A percentile compares a stretch with the other conserved stretches of the same genome.
Evolutionary conservation across 345 rosid genomes (phyloP).

Genomic region (Eucalyptus albens): DNA sequence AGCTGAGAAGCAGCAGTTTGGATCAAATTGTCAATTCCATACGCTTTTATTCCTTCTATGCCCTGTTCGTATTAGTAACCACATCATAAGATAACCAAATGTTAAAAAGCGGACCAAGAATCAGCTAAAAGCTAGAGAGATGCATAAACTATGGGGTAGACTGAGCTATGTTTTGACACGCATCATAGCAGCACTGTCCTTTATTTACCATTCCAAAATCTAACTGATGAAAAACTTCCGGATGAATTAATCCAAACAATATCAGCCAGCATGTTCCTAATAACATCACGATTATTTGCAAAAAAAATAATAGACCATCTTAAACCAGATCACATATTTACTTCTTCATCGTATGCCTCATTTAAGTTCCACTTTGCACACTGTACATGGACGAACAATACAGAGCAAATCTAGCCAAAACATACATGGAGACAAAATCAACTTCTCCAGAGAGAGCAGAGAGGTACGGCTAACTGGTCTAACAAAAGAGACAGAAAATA

Average conservation of each 20-base stretch:
- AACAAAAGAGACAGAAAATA: neutral
- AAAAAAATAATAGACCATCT: neutral
- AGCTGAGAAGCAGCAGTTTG: conserved; percentile 84
- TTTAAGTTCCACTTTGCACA: neutral
- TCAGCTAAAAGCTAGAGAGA: neutral
- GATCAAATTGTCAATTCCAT: conserved; percentile 77
- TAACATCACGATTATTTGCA: neutral
- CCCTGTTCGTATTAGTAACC: conserved; percentile 31
- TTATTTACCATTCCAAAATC: neutral
- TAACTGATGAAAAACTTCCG: neutral
- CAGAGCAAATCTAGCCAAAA: neutral
- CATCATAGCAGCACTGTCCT: neutral
- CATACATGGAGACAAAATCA: neutral
- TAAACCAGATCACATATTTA: neutral
- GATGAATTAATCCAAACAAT: neutral
- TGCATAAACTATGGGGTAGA: neutral
- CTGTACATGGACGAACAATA: neutral
- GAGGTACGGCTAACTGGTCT: neutral
- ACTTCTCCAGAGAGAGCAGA: neutral
- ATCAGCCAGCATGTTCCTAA: neutral
- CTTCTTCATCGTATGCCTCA: neutral
- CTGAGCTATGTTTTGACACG: neutral
- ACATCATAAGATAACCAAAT: neutral
- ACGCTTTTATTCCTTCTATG: conserved; percentile 66
- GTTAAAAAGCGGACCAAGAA: neutral